Percentiles rank a stretch among this genome's conserved stretches.
phyloP scores from a whole-genome alignment of 306 rosid species.

The Vigna nakashimae region DNA sequence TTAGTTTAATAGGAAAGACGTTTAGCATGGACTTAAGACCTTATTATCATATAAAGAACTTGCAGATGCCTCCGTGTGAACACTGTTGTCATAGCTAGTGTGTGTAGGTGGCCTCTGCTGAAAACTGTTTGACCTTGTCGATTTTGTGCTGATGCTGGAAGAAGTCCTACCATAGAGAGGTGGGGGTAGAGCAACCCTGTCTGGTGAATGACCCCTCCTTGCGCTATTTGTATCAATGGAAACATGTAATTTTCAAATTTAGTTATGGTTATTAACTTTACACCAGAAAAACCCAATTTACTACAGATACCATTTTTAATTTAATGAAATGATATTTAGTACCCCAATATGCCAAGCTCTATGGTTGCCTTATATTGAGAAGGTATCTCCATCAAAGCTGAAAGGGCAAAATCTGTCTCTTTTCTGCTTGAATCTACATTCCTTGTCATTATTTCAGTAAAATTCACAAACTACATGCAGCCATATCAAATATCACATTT shows the following conservation, averaged over 20 bases:
- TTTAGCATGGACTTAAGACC: constrained; percentile 53
- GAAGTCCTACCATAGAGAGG: constrained; percentile 56
- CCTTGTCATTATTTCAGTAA: constrained; percentile 70
- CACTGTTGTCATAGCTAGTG: constrained; percentile 44
- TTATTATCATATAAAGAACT: constrained; percentile 66
- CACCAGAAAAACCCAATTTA: constrained; percentile 10
- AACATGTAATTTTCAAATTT: constrained; percentile 36
- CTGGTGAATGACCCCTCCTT: constrained; percentile 61
- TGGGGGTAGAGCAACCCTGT: constrained; percentile 80
- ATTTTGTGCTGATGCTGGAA: constrained; percentile 41
- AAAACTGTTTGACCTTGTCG: constrained; percentile 51
- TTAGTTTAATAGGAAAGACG: neutral
- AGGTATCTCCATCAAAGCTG: constrained; percentile 92
- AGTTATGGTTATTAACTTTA: constrained; percentile 24
- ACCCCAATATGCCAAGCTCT: constrained; percentile 79
- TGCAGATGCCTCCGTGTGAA: constrained; percentile 50
- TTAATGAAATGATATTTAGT: constrained; percentile 23
- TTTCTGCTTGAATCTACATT: constrained; percentile 55
- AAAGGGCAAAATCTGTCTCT: constrained; percentile 71
- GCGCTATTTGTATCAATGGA: constrained; percentile 44
- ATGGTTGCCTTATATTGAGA: constrained; percentile 84
- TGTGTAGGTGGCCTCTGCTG: constrained; percentile 45
- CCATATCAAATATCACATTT: constrained; percentile 18
- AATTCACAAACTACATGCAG: constrained; percentile 73
- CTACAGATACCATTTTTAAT: neutral